phyloP scores from a whole-genome alignment of 1,139 yeast species.

The Candida labiduridarum region DNA sequence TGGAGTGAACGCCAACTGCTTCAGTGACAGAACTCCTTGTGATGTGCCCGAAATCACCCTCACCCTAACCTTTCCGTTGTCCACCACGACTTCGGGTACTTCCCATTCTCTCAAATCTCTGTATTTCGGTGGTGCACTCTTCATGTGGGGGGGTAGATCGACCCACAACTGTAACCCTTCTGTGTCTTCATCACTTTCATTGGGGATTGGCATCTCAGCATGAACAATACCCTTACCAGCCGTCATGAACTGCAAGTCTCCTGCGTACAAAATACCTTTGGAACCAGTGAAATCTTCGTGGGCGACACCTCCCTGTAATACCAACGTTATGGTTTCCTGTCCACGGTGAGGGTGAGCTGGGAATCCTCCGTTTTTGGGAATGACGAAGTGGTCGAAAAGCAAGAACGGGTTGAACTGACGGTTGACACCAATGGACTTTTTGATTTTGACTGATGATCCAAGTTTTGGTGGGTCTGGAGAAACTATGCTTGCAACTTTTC shows the following conservation, averaged over 20 bases:
- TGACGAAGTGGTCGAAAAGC: conserved; percentile 65
- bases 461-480: conserved; percentile 5
- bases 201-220: conserved; percentile 77
- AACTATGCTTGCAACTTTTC: conserved; percentile 3
- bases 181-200: conserved; percentile 46
- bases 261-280: conserved; percentile 75
- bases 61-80: conserved; percentile 67
- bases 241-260: conserved; percentile 93
- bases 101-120: conserved; percentile 63
- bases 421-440: conserved; percentile 4
- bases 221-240: conserved; percentile 91
- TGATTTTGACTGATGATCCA: conserved; percentile 4
- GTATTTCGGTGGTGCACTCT: conserved; percentile 74
- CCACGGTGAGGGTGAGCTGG: conserved; percentile 95
- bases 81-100: conserved; percentile 39
- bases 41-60: conserved; percentile 79
- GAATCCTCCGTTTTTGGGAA: conserved; percentile 62
- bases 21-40: conserved; percentile 72
- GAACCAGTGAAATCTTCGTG: conserved; percentile 93
- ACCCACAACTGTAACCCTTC: conserved; percentile 92
- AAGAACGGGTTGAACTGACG: conserved; percentile 83
- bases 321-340: conserved; percentile 83
- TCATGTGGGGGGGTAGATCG: conserved; percentile 73
- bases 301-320: conserved; percentile 81
- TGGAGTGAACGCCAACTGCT: conserved; percentile 84